Conservation (phyloP, 306 rosid species). For the Vigna mungo region DNA sequence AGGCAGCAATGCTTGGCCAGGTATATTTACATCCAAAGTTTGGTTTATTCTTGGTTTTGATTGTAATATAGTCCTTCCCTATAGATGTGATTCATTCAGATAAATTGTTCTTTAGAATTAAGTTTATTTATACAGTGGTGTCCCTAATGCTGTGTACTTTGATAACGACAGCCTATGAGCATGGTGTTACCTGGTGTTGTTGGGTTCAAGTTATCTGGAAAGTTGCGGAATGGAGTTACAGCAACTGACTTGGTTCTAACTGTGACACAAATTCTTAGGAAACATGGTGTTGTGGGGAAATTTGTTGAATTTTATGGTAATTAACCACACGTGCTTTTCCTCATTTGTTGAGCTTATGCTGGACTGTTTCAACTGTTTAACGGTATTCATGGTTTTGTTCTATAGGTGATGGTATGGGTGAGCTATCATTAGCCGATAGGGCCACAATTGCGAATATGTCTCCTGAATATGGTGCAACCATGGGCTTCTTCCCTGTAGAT, state of each 20-base stretch:
- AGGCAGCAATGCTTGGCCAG: conserved; percentile 99
- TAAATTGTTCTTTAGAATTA: conserved; percentile 27
- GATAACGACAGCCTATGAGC: conserved; percentile 89
- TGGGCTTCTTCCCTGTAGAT: conserved; percentile 98
- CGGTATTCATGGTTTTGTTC: conserved; percentile 42
- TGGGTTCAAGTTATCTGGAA: conserved; percentile 97
- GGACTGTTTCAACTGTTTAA: not conserved
- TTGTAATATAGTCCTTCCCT: not conserved
- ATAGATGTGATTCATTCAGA: conserved; percentile 21
- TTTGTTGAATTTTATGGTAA: conserved; percentile 98
- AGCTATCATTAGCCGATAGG: conserved; percentile 86
- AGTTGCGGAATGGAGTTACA: conserved; percentile 87
- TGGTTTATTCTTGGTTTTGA: conserved; percentile 22
- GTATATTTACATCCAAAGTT: conserved; percentile 51
- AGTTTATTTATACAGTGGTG: conserved; percentile 12
- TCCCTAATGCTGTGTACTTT: conserved; percentile 49
- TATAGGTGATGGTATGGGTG: conserved; percentile 86
- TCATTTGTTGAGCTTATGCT: not conserved
- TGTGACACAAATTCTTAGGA: conserved; percentile 95
- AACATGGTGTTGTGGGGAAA: conserved; percentile 99
- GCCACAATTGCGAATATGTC: conserved; percentile 97
- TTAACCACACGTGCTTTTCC: conserved; percentile 2
- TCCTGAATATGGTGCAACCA: conserved; percentile 97
- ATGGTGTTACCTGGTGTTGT: conserved; percentile 99
- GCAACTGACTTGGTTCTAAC: conserved; percentile 99